Base-by-base conservation (phyloP, 2,329 filamentous ascomycete species). In the Moelleriella libera region DNA sequence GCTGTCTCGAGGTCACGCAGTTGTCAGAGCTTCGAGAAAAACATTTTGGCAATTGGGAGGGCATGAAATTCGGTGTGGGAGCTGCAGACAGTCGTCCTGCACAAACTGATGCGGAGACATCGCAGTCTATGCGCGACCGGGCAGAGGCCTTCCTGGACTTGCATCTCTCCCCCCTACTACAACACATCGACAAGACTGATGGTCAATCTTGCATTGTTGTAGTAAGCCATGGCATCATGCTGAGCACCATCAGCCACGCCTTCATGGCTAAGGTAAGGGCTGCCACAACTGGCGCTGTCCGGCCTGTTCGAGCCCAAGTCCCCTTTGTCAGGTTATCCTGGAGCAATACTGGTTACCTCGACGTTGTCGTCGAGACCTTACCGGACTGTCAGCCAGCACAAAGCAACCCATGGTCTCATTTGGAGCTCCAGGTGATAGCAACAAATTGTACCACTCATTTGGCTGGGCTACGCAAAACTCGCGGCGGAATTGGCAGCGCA, bases 401-500 rank as follows among this genome's bases (percentile, higher is more conserved):
- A 47, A 60, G 4, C 49, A 64, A 6, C 63, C 63, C 42, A 7
- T 49, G 49, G 49, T 39, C 43, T 5, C 12, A 12, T 8, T 34
- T 46, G 8, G 10, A 11, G n/a, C 73, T 32, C 30, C 11, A 29
- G 9, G 6, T 48, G 6, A 10, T 28, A 11, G 30, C 39, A 28
- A 71, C 88, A 52, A 90, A 95, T 59, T 76, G 75, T 51, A 74
- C 76, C 50, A 74, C 78, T 4, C 89, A 96, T 63, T 74, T 95
- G 2, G 65, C 69, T 43, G 79, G 81, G 30, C 68, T 95, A 49
- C 89, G 82, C 61, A 84, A 87, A 63, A 90, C 87, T 7, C 71
- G 83, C 29, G 86, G 87, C 31, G 88, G 88, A 4, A 84, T 95
- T 48, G 88, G 88, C 47, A 92, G 83, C 55, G 74, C 84, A 40